Conservation (phyloP, 176 grass and related monocot genomes). For the Tillandsia leiboldiana region DNA sequence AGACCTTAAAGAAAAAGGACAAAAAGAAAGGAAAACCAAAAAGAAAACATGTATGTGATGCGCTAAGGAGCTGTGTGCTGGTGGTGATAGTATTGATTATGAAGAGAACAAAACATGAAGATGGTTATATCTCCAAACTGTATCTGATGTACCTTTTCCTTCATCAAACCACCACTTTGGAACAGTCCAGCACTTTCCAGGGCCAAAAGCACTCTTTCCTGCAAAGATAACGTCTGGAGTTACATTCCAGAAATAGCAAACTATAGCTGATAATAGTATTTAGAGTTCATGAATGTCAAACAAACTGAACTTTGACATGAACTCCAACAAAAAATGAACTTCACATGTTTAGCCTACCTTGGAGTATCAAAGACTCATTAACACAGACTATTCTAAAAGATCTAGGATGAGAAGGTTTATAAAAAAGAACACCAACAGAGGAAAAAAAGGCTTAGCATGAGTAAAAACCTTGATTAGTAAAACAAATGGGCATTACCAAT, state of each 20-base stretch:
- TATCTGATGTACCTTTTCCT: conserved; percentile 66
- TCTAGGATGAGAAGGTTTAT: too few relatives aligned
- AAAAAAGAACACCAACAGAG: background rate
- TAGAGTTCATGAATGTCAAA: background rate
- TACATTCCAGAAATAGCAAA: background rate
- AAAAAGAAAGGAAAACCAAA: background rate
- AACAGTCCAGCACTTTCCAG: conserved; percentile 78
- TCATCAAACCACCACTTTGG: conserved; percentile 44
- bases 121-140: background rate
- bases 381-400: background rate
- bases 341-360: too few relatives aligned
- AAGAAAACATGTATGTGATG: background rate
- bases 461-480: background rate
- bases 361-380: background rate
- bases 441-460: background rate
- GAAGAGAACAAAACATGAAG: background rate
- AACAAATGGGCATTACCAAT: background rate
- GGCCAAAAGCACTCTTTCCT: conserved; percentile 62
- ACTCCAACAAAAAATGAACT: background rate
- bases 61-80: too few relatives aligned
- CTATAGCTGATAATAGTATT: background rate
- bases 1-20: background rate
- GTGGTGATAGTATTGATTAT: too few relatives aligned
- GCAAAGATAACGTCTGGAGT: conserved; percentile 18
- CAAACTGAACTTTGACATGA: background rate